These are phyloP conservation scores for Arachnomyces sp. DNA, from an alignment of 2,329 filamentous ascomycete genomes.

Conservation along the genomic window DNA sequence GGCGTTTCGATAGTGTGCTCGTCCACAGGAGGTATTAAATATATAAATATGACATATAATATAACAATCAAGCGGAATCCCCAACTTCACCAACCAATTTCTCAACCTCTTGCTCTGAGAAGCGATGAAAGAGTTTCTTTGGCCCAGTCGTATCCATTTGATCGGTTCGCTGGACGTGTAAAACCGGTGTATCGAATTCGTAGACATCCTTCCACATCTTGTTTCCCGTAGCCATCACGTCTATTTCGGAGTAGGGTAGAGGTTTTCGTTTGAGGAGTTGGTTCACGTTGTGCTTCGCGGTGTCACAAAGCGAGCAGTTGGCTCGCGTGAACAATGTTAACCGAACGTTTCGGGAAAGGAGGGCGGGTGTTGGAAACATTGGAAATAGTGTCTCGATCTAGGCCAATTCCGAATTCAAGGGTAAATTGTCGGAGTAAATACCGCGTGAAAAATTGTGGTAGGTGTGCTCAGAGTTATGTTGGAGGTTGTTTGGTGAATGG, in stretches of 20 bases:
- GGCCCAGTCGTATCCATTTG: slow-evolving; percentile 48
- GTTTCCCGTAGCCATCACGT: slow-evolving; percentile 49
- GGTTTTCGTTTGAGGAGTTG: slow-evolving; percentile 45
- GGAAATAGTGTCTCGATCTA: neutral
- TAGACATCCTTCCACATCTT: slow-evolving; percentile 53
- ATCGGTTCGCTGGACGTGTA: slow-evolving; percentile 47
- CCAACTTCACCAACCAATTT: slow-evolving; percentile 45
- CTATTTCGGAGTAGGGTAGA: slow-evolving; percentile 50
- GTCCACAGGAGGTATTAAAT: slow-evolving; percentile 1
- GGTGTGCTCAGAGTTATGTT: too few species aligned
- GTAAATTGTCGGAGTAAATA: neutral
- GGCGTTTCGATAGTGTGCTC: neutral
- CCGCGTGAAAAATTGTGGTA: too few species aligned
- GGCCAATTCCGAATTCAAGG: neutral
- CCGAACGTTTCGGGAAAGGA: slow-evolving; percentile 28
- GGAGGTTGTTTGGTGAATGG: too few species aligned
- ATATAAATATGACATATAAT: slow-evolving; percentile 6
- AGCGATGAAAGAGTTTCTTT: slow-evolving; percentile 55
- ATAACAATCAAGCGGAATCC: slow-evolving; percentile 11
- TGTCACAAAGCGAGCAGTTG: slow-evolving; percentile 53
- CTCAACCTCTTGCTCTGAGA: slow-evolving; percentile 49
- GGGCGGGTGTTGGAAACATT: slow-evolving; percentile 25
- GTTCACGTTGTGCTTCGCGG: slow-evolving; percentile 49
- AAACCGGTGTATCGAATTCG: slow-evolving; percentile 57
- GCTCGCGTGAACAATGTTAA: slow-evolving; percentile 54